Percentiles rank a stretch among this genome's conserved stretches.
phyloP scores from a whole-genome alignment of 1,284 basidiomycete species.

The Malassezia brasiliensis region DNA sequence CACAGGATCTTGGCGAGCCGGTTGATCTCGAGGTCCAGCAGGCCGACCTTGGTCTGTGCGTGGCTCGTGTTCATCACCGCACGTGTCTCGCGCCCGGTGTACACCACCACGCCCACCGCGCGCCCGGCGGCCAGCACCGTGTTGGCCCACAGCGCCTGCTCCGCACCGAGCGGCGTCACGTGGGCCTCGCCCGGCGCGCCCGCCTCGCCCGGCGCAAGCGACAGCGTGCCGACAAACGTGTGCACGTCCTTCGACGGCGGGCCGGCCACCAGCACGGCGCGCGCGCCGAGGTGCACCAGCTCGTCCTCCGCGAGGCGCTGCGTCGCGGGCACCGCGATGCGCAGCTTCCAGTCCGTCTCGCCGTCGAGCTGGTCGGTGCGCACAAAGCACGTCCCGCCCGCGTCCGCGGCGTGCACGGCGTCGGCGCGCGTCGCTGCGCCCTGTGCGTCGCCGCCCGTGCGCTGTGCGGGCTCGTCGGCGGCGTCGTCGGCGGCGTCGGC shows the following conservation, averaged over 20 bases:
- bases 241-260: constrained; percentile 95
- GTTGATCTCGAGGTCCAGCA: constrained; percentile 90
- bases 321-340: constrained; percentile 73
- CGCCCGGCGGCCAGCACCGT: constrained; percentile 92
- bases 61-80: constrained; percentile 99
- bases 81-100: constrained; percentile 86
- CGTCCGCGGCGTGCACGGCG: constrained; percentile 1
- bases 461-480: constrained; percentile 4
- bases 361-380: constrained; percentile 96
- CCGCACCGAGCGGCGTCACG: constrained; percentile 57
- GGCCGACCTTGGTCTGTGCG: constrained; percentile 85
- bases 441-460: constrained; percentile 12
- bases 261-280: constrained; percentile 58
- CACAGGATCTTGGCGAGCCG: constrained; percentile 94
- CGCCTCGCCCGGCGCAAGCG: constrained; percentile 51
- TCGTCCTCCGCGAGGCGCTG: constrained; percentile 64
- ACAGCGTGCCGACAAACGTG: constrained; percentile 84
- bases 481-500: constrained; percentile 26
- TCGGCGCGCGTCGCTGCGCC: background rate
- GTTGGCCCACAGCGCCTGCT: constrained; percentile 94
- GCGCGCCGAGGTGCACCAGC: constrained; percentile 55
- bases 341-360: constrained; percentile 97
- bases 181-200: constrained; percentile 50
- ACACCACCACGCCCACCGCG: constrained; percentile 82
- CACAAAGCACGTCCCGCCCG: constrained; percentile 93